Evolutionary conservation across 495 filamentous ascomycete species (phyloP).

Genomic region (Neurospora terricola): DNA sequence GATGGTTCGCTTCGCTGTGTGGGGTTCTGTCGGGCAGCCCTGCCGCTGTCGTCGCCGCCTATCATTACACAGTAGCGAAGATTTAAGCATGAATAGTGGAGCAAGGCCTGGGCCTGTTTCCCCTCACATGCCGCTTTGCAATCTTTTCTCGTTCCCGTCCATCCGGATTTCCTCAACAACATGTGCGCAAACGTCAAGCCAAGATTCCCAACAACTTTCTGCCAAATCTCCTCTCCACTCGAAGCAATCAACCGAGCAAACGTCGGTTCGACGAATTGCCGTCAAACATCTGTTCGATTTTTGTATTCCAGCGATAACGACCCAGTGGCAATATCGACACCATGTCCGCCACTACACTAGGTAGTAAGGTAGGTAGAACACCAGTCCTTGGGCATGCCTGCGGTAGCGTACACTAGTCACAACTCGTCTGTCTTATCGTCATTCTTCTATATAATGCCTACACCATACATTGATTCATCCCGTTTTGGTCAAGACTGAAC

Average conservation of each 20-base stretch:
- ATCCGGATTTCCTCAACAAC: background rate
- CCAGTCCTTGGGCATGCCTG: background rate
- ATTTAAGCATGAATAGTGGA: background rate
- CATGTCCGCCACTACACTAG: background rate
- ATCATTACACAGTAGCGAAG: background rate
- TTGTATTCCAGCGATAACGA: background rate
- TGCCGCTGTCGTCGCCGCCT: background rate
- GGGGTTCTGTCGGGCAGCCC: background rate
- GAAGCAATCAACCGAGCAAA: background rate
- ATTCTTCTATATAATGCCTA: background rate
- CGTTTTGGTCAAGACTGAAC: background rate
- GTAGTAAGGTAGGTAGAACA: background rate
- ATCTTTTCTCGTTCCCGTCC: background rate
- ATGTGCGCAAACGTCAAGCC: background rate
- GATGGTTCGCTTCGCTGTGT: background rate
- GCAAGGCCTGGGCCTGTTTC: background rate
- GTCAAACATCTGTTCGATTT: background rate
- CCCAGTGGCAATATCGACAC: background rate
- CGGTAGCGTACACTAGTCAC: background rate
- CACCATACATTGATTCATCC: background rate
- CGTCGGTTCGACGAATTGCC: background rate
- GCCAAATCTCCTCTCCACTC: background rate
- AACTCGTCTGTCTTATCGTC: background rate
- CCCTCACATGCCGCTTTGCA: background rate
- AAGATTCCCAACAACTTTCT: background rate